Base-by-base conservation (phyloP, 345 rosid species). In the Populus alba region DNA sequence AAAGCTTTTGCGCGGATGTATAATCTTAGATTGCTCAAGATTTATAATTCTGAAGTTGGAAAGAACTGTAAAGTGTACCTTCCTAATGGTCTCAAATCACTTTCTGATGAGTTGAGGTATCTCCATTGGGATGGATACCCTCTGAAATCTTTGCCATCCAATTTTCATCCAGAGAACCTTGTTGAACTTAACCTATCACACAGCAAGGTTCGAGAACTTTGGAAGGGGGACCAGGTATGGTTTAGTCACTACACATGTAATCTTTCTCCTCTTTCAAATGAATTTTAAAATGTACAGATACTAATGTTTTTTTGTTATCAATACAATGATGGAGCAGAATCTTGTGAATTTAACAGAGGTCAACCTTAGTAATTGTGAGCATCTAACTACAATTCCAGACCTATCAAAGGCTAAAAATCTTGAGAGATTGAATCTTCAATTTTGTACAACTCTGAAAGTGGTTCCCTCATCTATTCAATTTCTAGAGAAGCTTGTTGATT, bases 391-490 rank as follows among this genome's bases (percentile, higher is more conserved):
- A 4, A 78, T 85, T 66, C 70, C 75, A 17, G 82, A 86, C 20
- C 77, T 81, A 27, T 81, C 84, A 45, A n/a, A 47, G 25, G 84
- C 87, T 25, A 6, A 41, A 16, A 81, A 78, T 15, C 76, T 88
- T 74, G 84, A 80, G 33, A 75, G 75, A 5, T 43, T 88, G 22
- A 20, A 53, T 35, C 80, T 88, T 7, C 70, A 67, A 61, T 80
- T 17, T 6, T 74, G 77, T 25, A 27, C 69, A 23, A 8, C 38
- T 20, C 57, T 41, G 70, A n/a, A 35, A 3, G 61, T 63, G 68
- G 38, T 65, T 25, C 39, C 53, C 8, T 25, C 77, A 38, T 75
- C 62, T 6, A 29, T 75, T 20, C 31, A 7, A 4, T 45, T 20
- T 61, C 47, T 66, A 15, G 27, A 43, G 9, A 47, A 66, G 41